Percentiles rank a stretch among this genome's conserved stretches.
Conservation (phyloP, 140 eudicot genomes). For the Erigeron philadelphicus region DNA sequence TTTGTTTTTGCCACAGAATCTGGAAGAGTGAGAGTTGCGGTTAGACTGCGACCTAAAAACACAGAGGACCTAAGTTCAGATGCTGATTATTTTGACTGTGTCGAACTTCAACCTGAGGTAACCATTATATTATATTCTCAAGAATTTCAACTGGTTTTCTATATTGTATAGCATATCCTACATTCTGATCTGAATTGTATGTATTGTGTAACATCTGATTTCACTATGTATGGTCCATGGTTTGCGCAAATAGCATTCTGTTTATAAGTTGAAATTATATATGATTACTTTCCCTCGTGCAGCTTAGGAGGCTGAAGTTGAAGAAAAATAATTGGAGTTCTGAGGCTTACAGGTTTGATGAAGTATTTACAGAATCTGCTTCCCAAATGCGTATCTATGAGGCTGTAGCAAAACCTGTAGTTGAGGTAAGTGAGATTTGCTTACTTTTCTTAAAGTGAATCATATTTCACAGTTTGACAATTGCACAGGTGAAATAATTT, state of each 20-base stretch:
- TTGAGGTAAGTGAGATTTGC: constrained; percentile 51
- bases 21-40: constrained; percentile 95
- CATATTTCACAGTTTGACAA: background rate
- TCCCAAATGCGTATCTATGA: constrained; percentile 95
- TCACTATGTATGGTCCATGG: background rate
- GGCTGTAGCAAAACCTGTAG: constrained; percentile 95
- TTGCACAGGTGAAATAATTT: background rate
- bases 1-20: constrained; percentile 48
- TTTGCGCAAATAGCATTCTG: background rate
- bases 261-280: background rate
- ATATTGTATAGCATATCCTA: constrained; percentile 10
- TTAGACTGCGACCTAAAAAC: constrained; percentile 83
- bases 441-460: background rate
- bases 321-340: constrained; percentile 90
- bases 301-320: constrained; percentile 78
- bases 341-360: constrained; percentile 82
- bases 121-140: background rate
- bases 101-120: constrained; percentile 93
- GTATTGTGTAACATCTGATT: constrained; percentile 4
- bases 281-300: constrained; percentile 27
- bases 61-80: constrained; percentile 65
- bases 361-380: constrained; percentile 75
- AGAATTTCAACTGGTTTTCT: constrained; percentile 3
- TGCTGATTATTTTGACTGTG: constrained; percentile 75
- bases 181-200: constrained; percentile 7